Base-by-base conservation (phyloP, 345 rosid genomes). In the Corchorus capsularis region DNA sequence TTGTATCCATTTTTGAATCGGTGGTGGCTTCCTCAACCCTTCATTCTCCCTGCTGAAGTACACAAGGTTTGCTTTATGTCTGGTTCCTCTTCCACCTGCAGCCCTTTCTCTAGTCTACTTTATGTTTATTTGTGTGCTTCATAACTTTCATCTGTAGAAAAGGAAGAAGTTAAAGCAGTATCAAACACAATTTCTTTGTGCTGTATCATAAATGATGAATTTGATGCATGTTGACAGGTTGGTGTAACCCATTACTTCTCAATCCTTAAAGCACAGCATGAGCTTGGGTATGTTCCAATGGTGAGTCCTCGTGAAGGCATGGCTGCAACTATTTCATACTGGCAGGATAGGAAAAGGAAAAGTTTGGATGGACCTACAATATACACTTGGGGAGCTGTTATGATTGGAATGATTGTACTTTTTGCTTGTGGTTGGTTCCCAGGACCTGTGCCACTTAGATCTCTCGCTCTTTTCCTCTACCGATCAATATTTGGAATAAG, bases 201-300 rank as follows among this genome's bases (percentile, higher is more conserved):
- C 7, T 6, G 5, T 8, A 22, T 32, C n/a, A 20, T 10, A 69
- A 66, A 72, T 53, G 56, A 82, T 74, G 67, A 84, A 78, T 77
- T 61, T 2, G 46, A 60, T 35, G n/a, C 37, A 45, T 75, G 67
- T 81, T 20, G 55, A 70, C 85, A 95, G 99, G 97, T 93, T 2
- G 96, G 99, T 35, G 91, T 95, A 55, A 95, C 98, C 60, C 98
- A 90, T 80, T 92, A 92, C 81, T 95, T 95, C 86, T 95, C 97
- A 3, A 87, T 78, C 79, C 93, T 93, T 47, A 95, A 93, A 83
- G 96, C 99, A 34, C 91, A 87, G 85, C 83, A 86, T 73, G 99
- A 95, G 85, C 98, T 93, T 47, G 96, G 98, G 52, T 93, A 92
- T 81, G 88, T 90, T 65, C 98, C 98, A 20, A 79, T 89, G 85